These are phyloP conservation scores for Allomyces macrogynus DNA, from an alignment of 192 early-diverging fungal genomes.

Conservation along the genomic window DNA sequence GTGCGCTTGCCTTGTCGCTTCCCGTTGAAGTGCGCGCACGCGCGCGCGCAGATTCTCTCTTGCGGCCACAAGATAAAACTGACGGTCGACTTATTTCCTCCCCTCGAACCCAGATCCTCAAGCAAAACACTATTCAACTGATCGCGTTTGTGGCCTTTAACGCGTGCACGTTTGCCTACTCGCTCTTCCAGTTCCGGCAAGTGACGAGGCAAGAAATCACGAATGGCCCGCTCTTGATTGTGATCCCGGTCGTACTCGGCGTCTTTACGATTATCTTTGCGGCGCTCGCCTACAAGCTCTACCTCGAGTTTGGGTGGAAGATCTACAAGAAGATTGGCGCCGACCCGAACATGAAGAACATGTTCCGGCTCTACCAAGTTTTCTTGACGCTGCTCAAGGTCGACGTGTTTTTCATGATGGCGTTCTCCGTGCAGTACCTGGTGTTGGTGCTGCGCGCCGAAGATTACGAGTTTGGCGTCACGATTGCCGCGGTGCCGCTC, in stretches of 20 bases:
- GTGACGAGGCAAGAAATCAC: slow-evolving; percentile 15
- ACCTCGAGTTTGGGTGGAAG: slow-evolving; percentile 65
- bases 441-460: slow-evolving; percentile 6
- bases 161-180: slow-evolving; percentile 38
- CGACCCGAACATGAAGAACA: slow-evolving; percentile 49
- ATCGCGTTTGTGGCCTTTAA: slow-evolving; percentile 50
- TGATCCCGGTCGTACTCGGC: slow-evolving; percentile 34
- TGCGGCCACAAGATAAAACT: slow-evolving; percentile 1
- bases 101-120: slow-evolving; percentile 49
- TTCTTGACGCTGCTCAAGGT: slow-evolving; percentile 64
- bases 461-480: no score
- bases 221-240: slow-evolving; percentile 18
- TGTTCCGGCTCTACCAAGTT: slow-evolving; percentile 57
- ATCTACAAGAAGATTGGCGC: slow-evolving; percentile 70
- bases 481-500: slow-evolving; percentile 16
- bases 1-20: slow-evolving; percentile 21
- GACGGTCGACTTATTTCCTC: neutral
- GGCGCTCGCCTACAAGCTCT: slow-evolving; percentile 32
- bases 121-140: slow-evolving; percentile 86
- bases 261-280: slow-evolving; percentile 21
- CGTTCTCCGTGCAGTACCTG: slow-evolving; percentile 53
- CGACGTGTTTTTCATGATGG: slow-evolving; percentile 57
- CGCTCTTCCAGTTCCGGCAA: slow-evolving; percentile 45
- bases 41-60: no score
- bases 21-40: no score